Base-by-base conservation (phyloP, 2,329 filamentous ascomycete species). In the Ophiostoma novo-ulmi region DNA sequence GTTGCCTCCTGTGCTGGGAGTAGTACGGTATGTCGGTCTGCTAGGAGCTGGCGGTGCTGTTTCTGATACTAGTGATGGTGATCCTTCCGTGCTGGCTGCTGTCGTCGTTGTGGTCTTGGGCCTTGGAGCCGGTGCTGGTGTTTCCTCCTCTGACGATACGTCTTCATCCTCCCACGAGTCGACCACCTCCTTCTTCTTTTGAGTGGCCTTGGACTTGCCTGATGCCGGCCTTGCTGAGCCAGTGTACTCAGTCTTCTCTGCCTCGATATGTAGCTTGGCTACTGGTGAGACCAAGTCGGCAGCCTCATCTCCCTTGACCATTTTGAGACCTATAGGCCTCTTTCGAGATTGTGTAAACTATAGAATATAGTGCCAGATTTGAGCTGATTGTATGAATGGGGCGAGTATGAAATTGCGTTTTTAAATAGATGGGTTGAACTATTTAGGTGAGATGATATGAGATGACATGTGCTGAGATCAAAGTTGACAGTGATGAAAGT, bases 161-260 rank as follows among this genome's bases (percentile, higher is more conserved):
- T 85, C 83, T 70, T 91, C 91, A 75, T 95, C 90, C 80, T 93
- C 91, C 91, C 91, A 94, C 63, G 89, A 92, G 74, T 93, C 91
- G 69, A 85, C 86, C 26, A 90, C 81, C n/a, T 72, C 74, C 70
- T 79, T 75, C 73, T 81, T 82, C 71, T 71, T 72, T 69, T 71
- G 72, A 3, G 81, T 69, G 8, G 52, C n/a, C 44, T 55, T 69
- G n/a, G 64, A 17, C 35, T 70, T 71, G 31, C 35, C 17, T 7
- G 67, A 63, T 36, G 48, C n/a, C 7, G 66, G 36, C 13, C 44
- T 69, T 17, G 13, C n/a, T 5, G 26, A 10, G 6, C 68, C 35
- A 11, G 68, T n/a, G 22, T 68, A 70, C 20, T 74, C 61, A 58
- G 75, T 76, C 52, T 75, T 75, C 52, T 67, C 66, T 17, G 74